phyloP scores from a whole-genome alignment of 805 yeast genomes.

The Starmerella lactis-condensi region DNA sequence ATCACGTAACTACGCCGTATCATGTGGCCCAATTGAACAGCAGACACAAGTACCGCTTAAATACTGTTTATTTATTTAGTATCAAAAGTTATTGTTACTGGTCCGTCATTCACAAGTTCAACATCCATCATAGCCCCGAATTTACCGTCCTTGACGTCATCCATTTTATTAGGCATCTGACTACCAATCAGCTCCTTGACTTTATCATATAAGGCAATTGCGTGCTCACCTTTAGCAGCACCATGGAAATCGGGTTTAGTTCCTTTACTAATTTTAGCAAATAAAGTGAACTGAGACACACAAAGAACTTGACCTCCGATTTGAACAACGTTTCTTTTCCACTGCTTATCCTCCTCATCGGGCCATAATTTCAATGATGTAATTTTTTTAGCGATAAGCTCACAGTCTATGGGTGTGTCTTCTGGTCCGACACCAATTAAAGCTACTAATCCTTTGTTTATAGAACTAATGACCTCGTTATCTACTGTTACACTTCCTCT shows the following conservation, averaged over 20 bases:
- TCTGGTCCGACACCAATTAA: conserved; percentile 68
- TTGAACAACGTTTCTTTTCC: conserved; percentile 58
- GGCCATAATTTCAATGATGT: conserved; percentile 56
- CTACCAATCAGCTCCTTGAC: conserved; percentile 23
- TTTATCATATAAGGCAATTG: conserved; percentile 31
- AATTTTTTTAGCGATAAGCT: conserved; percentile 48
- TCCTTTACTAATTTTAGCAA: conserved; percentile 74
- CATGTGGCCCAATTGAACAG: neutral
- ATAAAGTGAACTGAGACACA: conserved; percentile 82
- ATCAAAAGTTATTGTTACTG: conserved; percentile 72
- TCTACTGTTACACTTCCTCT: conserved; percentile 81
- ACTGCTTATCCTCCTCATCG: conserved; percentile 47
- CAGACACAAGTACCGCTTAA: neutral
- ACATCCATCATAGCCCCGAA: conserved; percentile 99
- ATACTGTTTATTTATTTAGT: conserved; percentile 27
- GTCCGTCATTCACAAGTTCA: conserved; percentile 73
- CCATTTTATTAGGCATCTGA: conserved; percentile 29
- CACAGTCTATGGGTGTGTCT: conserved; percentile 61
- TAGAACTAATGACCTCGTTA: conserved; percentile 45
- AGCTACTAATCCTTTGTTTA: conserved; percentile 55
- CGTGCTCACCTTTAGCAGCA: conserved; percentile 65
- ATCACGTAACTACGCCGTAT: neutral
- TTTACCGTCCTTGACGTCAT: conserved; percentile 63
- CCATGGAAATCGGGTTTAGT: conserved; percentile 86
- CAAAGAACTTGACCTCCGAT: conserved; percentile 56